These are phyloP conservation scores for Sinapis alba DNA, from an alignment of 441 rosid species.

Conservation along the genomic window DNA sequence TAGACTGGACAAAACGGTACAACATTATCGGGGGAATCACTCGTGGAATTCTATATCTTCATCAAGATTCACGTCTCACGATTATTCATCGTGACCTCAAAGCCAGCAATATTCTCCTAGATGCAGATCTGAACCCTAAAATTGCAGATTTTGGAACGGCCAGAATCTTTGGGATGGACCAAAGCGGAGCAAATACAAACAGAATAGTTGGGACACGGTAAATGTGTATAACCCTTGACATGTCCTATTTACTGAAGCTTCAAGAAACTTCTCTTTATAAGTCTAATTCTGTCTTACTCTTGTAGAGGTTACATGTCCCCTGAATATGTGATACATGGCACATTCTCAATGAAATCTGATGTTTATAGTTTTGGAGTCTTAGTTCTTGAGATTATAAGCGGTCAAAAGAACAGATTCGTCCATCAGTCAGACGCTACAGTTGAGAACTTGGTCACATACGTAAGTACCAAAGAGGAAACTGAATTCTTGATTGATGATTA, in stretches of 20 bases:
- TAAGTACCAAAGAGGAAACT: background rate
- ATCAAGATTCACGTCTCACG: background rate
- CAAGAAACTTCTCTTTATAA: too few relatives aligned
- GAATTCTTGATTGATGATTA: background rate
- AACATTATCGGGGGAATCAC: conserved; percentile 34
- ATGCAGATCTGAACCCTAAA: background rate
- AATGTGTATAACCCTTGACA: background rate
- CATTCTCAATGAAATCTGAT: background rate
- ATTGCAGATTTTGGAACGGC: background rate
- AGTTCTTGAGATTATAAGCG: conserved; percentile 16
- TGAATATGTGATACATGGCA: background rate
- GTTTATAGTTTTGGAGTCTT: conserved; percentile 9
- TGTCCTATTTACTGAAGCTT: too few relatives aligned
- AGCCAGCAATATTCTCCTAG: background rate
- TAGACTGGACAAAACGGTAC: conserved; percentile 45
- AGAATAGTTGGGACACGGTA: conserved; percentile 51
- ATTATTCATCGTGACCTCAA: background rate
- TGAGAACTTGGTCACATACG: conserved; percentile 20
- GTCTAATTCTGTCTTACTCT: too few relatives aligned
- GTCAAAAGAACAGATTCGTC: background rate
- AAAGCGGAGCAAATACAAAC: conserved; percentile 29
- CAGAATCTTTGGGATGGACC: conserved; percentile 39
- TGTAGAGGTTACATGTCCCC: background rate
- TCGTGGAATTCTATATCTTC: background rate
- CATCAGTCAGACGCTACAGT: background rate